Conservation (phyloP, 2,329 filamentous ascomycete genomes). For the Cryphonectria nitschkei region DNA sequence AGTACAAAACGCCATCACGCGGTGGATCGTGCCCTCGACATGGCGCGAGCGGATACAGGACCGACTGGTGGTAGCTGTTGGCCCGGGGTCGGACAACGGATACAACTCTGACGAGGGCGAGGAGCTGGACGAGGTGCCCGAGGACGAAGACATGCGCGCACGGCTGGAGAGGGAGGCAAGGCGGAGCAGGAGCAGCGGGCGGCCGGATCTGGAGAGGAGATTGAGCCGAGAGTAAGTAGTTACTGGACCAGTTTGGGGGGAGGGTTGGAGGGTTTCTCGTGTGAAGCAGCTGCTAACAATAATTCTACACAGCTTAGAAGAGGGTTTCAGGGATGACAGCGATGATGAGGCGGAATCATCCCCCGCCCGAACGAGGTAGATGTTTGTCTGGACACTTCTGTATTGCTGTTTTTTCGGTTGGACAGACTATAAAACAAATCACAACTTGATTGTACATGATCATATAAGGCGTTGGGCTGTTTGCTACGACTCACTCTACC, state of each 20-base stretch:
- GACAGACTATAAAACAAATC: neutral
- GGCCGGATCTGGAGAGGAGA: constrained; percentile 58
- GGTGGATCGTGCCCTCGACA: constrained; percentile 49
- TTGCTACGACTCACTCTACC: neutral
- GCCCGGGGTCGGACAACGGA: constrained; percentile 52
- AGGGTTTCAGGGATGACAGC: constrained; percentile 75
- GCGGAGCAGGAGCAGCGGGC: constrained; percentile 22
- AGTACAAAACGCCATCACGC: constrained; percentile 46
- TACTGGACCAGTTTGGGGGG: constrained; percentile 25
- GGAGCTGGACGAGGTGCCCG: constrained; percentile 65
- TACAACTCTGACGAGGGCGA: constrained; percentile 70
- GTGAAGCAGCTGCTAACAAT: constrained; percentile 18
- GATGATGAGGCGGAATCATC: constrained; percentile 53
- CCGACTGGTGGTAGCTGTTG: constrained; percentile 42
- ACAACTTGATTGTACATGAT: neutral
- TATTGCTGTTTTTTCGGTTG: neutral
- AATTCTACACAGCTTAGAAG: constrained; percentile 58
- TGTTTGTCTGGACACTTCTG: neutral
- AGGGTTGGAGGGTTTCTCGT: no score
- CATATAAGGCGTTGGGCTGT: neutral
- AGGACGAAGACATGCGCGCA: constrained; percentile 47
- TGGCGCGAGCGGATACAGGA: constrained; percentile 50
- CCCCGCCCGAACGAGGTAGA: constrained; percentile 27
- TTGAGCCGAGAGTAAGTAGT: constrained; percentile 71
- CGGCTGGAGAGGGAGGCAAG: constrained; percentile 37